These are phyloP conservation scores for Paraleonurus japonicus DNA, from an alignment of 257 asterid species.

Conservation along the genomic window DNA sequence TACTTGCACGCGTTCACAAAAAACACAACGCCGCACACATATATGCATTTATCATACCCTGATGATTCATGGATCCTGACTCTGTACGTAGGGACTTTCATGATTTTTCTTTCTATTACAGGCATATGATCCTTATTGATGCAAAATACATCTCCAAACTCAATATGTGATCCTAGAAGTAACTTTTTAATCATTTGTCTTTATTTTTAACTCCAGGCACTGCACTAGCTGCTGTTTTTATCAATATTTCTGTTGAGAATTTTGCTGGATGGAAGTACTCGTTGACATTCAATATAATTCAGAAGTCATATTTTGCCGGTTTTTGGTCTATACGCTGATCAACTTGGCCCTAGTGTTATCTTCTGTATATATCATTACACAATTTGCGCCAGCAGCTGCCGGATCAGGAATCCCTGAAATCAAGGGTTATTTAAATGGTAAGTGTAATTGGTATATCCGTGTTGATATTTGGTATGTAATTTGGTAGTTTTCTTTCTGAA, in stretches of 20 bases:
- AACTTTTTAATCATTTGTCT: constrained; percentile 18
- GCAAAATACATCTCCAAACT: background rate
- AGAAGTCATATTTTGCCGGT: constrained; percentile 93
- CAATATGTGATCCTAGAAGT: background rate
- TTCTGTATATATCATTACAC: constrained; percentile 81
- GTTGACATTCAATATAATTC: constrained; percentile 83
- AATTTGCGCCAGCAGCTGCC: constrained; percentile 96
- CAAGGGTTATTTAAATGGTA: constrained; percentile 97
- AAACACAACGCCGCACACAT: background rate
- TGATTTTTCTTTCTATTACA: background rate
- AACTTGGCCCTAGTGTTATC: constrained; percentile 90
- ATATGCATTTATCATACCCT: background rate
- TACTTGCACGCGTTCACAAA: background rate
- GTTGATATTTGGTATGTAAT: constrained; percentile 21
- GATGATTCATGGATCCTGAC: background rate
- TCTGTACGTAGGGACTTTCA: background rate
- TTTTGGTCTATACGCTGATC: constrained; percentile 70
- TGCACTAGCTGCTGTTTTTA: constrained; percentile 92
- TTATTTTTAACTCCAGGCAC: constrained; percentile 61
- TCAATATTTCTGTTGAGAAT: constrained; percentile 96
- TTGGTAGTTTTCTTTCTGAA: constrained; percentile 17
- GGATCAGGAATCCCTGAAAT: constrained; percentile 99
- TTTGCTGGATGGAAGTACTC: constrained; percentile 99
- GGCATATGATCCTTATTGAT: background rate
- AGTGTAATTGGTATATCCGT: background rate